phyloP scores from a whole-genome alignment of 768 basidiomycete genomes.

The Xerocomellus dryophilus region DNA sequence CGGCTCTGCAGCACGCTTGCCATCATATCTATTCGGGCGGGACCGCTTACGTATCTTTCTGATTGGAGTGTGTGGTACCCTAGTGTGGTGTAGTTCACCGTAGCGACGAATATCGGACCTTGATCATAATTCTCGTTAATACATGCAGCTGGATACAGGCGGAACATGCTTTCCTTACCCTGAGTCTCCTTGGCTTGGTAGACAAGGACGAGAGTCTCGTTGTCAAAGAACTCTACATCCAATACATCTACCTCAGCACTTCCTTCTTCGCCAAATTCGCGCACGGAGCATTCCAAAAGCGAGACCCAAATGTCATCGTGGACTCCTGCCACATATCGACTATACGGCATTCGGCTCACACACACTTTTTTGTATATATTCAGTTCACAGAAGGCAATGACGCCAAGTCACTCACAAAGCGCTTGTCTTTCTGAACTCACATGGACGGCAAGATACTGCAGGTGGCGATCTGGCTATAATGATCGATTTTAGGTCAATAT shows the following conservation, averaged over 20 bases:
- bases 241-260: conserved; percentile 49
- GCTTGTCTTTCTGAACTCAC: conserved; percentile 39
- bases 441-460: conserved; percentile 53
- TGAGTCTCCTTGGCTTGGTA: conserved; percentile 47
- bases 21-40: conserved; percentile 67
- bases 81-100: conserved; percentile 58
- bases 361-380: conserved; percentile 50
- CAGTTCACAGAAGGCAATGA: conserved; percentile 27
- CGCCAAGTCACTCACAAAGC: conserved; percentile 43
- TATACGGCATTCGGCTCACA: conserved; percentile 52
- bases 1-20: conserved; percentile 50
- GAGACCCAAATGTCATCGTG: conserved; percentile 43
- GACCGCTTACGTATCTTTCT: conserved; percentile 49
- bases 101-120: conserved; percentile 62
- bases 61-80: conserved; percentile 52
- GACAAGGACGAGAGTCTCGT: conserved; percentile 62
- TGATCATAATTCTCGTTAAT: conserved; percentile 33
- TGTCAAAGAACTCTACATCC: conserved; percentile 78
- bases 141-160: conserved; percentile 13
- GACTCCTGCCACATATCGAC: conserved; percentile 36
- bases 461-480: conserved; percentile 40
- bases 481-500: conserved; percentile 29
- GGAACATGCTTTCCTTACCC: conserved; percentile 41
- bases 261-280: conserved; percentile 32
- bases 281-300: conserved; percentile 49